A percentile compares a stretch with the other conserved stretches of the same genome.
Evolutionary conservation across 768 basidiomycete species (phyloP).

Genomic region (Phanerochaete sordida): DNA sequence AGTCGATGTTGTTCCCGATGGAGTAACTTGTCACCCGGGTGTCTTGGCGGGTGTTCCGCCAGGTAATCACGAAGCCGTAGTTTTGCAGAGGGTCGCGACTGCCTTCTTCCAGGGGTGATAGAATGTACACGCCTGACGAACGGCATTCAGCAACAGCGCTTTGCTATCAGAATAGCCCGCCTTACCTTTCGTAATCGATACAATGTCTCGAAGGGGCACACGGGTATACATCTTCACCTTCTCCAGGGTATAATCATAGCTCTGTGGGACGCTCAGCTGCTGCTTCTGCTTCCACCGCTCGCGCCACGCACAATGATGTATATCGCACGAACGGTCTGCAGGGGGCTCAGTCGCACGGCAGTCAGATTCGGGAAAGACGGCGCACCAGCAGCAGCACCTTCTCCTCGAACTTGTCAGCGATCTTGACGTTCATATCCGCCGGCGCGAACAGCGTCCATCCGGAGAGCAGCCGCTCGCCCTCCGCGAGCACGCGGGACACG

Average conservation of each 20-base stretch:
- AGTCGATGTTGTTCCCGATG: conserved; percentile 61
- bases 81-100: conserved; percentile 88
- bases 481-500: conserved; percentile 47
- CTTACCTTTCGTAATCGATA: conserved; percentile 72
- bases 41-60: conserved; percentile 66
- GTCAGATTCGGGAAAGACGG: conserved; percentile 5
- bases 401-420: conserved; percentile 87
- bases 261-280: conserved; percentile 41
- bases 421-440: conserved; percentile 62
- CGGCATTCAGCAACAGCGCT: not conserved
- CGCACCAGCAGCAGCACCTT: conserved; percentile 86
- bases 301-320: conserved; percentile 68
- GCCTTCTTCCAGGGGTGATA: conserved; percentile 90
- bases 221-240: conserved; percentile 90
- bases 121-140: conserved; percentile 81
- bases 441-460: conserved; percentile 96
- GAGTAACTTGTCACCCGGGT: conserved; percentile 86
- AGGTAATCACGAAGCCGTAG: conserved; percentile 82
- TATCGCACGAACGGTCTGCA: conserved; percentile 46
- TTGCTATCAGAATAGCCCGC: not conserved
- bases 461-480: conserved; percentile 57
- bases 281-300: not conserved
- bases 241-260: conserved; percentile 90
- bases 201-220: conserved; percentile 80
- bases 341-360: not conserved